Percentiles rank a stretch among this genome's conserved stretches.
Conservation (phyloP, 192 early-diverging fungal genomes). For the Backusella circina region DNA sequence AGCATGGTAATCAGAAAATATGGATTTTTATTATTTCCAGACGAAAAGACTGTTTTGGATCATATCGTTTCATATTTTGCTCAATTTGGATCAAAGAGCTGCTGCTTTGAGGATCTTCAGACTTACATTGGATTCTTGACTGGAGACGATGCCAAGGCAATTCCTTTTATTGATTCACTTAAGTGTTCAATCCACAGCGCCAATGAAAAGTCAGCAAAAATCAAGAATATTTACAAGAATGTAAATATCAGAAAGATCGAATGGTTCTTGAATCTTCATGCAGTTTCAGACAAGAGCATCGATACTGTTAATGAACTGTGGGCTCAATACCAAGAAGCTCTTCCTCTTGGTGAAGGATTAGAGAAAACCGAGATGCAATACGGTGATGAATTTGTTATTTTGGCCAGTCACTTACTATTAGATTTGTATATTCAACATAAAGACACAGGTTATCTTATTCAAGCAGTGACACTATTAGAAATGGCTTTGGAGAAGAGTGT, state of each 20-base stretch:
- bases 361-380: slow-evolving; percentile 72
- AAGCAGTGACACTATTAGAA: slow-evolving; percentile 69
- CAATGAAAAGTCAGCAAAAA: slow-evolving; percentile 29
- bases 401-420: slow-evolving; percentile 57
- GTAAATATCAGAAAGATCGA: slow-evolving; percentile 40
- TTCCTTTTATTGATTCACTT: slow-evolving; percentile 35
- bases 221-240: slow-evolving; percentile 35
- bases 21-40: background rate
- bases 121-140: slow-evolving; percentile 46
- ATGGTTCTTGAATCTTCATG: slow-evolving; percentile 24
- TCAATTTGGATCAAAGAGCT: slow-evolving; percentile 59
- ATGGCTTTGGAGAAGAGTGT: slow-evolving; percentile 69
- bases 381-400: slow-evolving; percentile 74
- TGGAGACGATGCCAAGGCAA: slow-evolving; percentile 12
- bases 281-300: slow-evolving; percentile 2
- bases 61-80: slow-evolving; percentile 54
- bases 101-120: slow-evolving; percentile 76
- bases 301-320: slow-evolving; percentile 35
- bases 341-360: slow-evolving; percentile 51
- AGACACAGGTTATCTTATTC: slow-evolving; percentile 35
- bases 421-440: slow-evolving; percentile 48
- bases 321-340: slow-evolving; percentile 35
- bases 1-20: background rate
- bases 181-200: slow-evolving; percentile 23
- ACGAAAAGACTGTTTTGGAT: slow-evolving; percentile 14